Evolutionary conservation across 75 land plant genomes (phyloP), one percentile per base, ranked within the genome.

Genomic region (Pinus tabuliformis): DNA sequence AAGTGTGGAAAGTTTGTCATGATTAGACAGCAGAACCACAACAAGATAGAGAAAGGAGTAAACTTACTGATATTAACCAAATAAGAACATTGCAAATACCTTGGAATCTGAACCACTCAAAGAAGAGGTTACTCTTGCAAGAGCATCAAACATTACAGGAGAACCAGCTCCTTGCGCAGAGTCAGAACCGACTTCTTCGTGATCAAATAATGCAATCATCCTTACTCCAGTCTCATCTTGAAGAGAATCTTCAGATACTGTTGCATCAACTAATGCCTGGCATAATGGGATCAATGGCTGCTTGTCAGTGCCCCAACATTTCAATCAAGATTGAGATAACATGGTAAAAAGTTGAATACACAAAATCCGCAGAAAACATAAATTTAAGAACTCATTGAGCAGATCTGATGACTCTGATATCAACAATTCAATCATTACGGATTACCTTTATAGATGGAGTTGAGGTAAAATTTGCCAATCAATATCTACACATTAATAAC

Each of bases 131-230:
- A 93, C 77, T 75, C 98, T 81, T 59, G 86, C 77, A 39, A 97
- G 77, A 72, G 99, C 91, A 89, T 93, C 95, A 18, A 95, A 79
- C 94, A 95, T 81, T 59, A 82, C 98, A 71, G 99, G 99, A 76
- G 99, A 97, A 3, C 99, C 99, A 73, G 99, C 99, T 68, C 98
- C 99, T 83, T 97, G 99, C 6, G 99, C 99, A 66, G 99, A 97
- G 76, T 90, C 52, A 18, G 99, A 97, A 68, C 99, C 99, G 33
- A 97, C 94, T 74, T 97, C 99, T 84, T 97, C 99, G 79, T 97
- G 99, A 77, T 97, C 99, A 81, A 95, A 97, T 52, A 97, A 80
- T 36, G 99, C 94, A 72, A 95, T 90, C 96, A 97, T 91, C 75
- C 94, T 83, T 52, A 97, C 89, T 72, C 96, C 96, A 80, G 73